Evolutionary conservation across 805 yeast genomes (phyloP).

Genomic region (Monosporozyma unispora): DNA sequence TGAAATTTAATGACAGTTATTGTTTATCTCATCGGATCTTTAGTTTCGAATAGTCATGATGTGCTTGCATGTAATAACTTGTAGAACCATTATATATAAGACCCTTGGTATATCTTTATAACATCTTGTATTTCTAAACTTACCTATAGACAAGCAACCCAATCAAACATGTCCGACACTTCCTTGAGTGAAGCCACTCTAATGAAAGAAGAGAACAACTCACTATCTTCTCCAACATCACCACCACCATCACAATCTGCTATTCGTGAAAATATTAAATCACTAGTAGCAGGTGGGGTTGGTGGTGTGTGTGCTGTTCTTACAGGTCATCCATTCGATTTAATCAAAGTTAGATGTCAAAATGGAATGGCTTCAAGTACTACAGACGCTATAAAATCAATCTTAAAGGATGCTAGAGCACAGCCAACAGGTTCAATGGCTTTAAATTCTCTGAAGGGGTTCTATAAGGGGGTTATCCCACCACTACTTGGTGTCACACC

Average conservation of each 20-base stretch:
- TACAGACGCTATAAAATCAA: constrained; percentile 56
- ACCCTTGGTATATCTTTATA: too few relatives aligned
- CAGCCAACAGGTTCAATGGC: constrained; percentile 8
- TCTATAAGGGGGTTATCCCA: constrained; percentile 89
- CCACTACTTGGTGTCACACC: constrained; percentile 97
- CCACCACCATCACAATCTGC: constrained; percentile 1
- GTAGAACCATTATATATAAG: too few relatives aligned
- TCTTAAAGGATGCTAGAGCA: constrained; percentile 39
- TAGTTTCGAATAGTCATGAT: too few relatives aligned
- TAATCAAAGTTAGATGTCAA: constrained; percentile 85
- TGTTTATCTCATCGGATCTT: too few relatives aligned
- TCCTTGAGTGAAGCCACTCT: constrained; percentile 7
- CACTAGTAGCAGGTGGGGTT: constrained; percentile 87
- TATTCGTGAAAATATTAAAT: constrained; percentile 61
- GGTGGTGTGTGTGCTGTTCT: constrained; percentile 95
- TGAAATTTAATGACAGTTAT: too few relatives aligned
- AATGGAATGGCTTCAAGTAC: constrained; percentile 58
- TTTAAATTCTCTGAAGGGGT: constrained; percentile 39
- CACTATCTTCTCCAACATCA: constrained; percentile 1
- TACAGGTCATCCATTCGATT: constrained; percentile 95
- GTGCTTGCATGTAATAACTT: too few relatives aligned
- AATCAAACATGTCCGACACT: constrained; percentile 8
- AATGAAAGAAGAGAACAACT: constrained; percentile 4
- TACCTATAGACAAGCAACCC: too few relatives aligned
- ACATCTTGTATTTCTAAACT: too few relatives aligned